Evolutionary conservation across 176 grass and related monocot species (phyloP).

Genomic region (Sorghum bicolor): DNA sequence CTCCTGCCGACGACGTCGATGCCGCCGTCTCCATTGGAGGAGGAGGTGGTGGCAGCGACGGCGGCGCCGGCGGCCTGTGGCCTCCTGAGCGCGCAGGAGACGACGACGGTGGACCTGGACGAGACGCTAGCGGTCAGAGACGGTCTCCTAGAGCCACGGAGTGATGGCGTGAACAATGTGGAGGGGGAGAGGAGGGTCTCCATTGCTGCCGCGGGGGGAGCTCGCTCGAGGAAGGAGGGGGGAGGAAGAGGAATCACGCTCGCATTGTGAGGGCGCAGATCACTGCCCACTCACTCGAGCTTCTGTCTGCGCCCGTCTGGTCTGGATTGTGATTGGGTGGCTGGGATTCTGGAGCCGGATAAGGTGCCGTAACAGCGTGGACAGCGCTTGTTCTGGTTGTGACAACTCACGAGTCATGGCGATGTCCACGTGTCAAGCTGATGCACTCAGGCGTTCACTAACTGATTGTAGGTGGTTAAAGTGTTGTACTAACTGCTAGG

Average conservation of each 20-base stretch:
- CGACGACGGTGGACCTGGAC: constrained; percentile 29
- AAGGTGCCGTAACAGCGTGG: constrained; percentile 48
- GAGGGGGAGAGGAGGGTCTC: constrained; percentile 82
- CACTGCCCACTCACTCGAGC: too few relatives aligned
- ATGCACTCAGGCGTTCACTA: background rate
- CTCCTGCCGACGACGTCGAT: constrained; percentile 11
- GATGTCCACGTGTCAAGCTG: background rate
- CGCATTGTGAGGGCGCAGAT: constrained; percentile 22
- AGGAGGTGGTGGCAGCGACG: background rate
- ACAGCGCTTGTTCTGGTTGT: background rate
- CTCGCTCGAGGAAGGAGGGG: background rate
- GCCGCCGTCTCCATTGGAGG: background rate
- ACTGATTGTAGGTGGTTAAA: too few relatives aligned
- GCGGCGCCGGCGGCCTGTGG: background rate
- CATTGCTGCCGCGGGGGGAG: constrained; percentile 49
- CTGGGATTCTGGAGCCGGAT: constrained; percentile 68
- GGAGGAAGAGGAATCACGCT: constrained; percentile 25
- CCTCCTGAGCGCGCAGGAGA: constrained; percentile 48
- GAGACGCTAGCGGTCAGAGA: background rate
- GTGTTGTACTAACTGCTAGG: too few relatives aligned
- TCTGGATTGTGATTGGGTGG: constrained; percentile 79
- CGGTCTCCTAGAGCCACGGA: constrained; percentile 44
- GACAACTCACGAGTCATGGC: background rate
- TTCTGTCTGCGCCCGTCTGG: constrained; percentile 33
- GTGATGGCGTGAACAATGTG: constrained; percentile 43